Percentiles rank a stretch among this genome's conserved stretches.
Evolutionary conservation across 805 yeast species (phyloP).

Genomic region (Kodamaea nitidulidarum): DNA sequence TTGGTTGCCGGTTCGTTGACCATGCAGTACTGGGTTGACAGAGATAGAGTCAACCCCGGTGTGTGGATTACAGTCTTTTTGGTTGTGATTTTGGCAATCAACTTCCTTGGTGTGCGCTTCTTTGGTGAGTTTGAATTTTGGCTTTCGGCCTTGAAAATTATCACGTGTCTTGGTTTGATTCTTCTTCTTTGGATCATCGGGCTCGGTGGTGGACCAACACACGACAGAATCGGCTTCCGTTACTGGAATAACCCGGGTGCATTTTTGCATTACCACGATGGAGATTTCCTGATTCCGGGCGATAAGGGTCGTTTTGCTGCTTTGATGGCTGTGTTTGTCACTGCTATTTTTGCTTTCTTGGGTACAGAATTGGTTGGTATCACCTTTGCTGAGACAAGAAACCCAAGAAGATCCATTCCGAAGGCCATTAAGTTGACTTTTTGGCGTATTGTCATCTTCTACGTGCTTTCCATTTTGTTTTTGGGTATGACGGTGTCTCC

Average conservation of each 20-base stretch:
- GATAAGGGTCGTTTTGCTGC: constrained; percentile 55
- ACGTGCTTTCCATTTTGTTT: constrained; percentile 55
- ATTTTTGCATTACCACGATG: constrained; percentile 45
- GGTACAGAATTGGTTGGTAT: constrained; percentile 71
- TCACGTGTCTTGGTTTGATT: constrained; percentile 65
- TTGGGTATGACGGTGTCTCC: constrained; percentile 68
- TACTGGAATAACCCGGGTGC: constrained; percentile 73
- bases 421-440: constrained; percentile 67
- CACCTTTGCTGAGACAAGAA: constrained; percentile 69
- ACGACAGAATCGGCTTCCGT: constrained; percentile 70
- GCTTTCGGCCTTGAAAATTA: constrained; percentile 61
- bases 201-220: constrained; percentile 75
- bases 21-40: constrained; percentile 49
- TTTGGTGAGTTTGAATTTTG: constrained; percentile 41
- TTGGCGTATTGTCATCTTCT: constrained; percentile 61
- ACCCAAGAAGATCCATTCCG: constrained; percentile 64
- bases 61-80: constrained; percentile 53
- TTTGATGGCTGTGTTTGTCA: constrained; percentile 57
- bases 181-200: constrained; percentile 59
- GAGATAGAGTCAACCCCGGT: constrained; percentile 49
- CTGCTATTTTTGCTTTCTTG: constrained; percentile 65
- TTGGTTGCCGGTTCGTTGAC: constrained; percentile 58
- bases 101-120: constrained; percentile 47
- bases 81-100: constrained; percentile 38
- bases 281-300: constrained; percentile 33